phyloP scores from a whole-genome alignment of 2,329 filamentous ascomycete genomes.

The Cytospora mali region DNA sequence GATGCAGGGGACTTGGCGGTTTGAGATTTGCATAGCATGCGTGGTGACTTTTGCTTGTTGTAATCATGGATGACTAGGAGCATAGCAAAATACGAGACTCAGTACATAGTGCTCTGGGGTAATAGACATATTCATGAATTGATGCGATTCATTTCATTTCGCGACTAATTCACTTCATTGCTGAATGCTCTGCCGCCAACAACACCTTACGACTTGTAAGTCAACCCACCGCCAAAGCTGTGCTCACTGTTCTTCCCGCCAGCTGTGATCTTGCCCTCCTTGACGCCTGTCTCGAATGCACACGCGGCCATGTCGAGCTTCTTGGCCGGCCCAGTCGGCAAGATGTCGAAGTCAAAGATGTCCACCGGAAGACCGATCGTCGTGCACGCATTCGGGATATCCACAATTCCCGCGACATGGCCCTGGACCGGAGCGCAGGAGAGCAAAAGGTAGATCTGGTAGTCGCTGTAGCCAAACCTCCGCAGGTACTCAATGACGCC shows the following conservation, averaged over 20 bases:
- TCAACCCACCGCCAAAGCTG: constrained; percentile 55
- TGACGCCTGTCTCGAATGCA: constrained; percentile 60
- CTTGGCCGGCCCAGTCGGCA: constrained; percentile 60
- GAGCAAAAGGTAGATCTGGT: constrained; percentile 84
- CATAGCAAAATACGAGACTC: background rate
- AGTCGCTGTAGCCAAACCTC: constrained; percentile 69
- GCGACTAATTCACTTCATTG: background rate
- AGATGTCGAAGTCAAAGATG: constrained; percentile 93
- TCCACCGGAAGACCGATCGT: constrained; percentile 88
- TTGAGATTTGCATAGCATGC: background rate
- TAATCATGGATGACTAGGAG: background rate
- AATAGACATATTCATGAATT: background rate
- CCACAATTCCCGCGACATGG: constrained; percentile 85
- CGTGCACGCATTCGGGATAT: constrained; percentile 89
- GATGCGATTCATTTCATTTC: background rate
- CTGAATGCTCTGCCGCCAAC: background rate
- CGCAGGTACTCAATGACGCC: constrained; percentile 78
- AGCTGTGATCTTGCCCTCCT: constrained; percentile 46
- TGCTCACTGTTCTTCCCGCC: constrained; percentile 51
- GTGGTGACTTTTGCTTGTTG: background rate
- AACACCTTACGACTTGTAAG: constrained; percentile 42
- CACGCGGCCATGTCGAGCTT: constrained; percentile 69
- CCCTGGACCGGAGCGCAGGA: constrained; percentile 87
- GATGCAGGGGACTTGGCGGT: background rate
- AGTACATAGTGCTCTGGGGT: background rate